phyloP scores from a whole-genome alignment of 805 yeast genomes.

The Sugiyamaella americana region DNA sequence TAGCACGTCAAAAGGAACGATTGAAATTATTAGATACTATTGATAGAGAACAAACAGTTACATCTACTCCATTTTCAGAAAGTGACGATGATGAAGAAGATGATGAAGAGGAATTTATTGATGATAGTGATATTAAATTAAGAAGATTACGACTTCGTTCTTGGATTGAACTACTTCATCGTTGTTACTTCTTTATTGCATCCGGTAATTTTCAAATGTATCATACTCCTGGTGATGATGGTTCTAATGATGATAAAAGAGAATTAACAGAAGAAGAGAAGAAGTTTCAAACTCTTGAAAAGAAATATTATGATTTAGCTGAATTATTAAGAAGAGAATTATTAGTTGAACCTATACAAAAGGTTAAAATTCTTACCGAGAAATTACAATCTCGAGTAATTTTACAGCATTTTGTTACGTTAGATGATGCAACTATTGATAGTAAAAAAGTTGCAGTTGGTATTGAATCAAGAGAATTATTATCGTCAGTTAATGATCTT shows the following conservation, averaged over 20 bases:
- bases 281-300: constrained; percentile 41
- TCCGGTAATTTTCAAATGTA: constrained; percentile 59
- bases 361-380: constrained; percentile 19
- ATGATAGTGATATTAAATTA: constrained; percentile 6
- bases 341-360: constrained; percentile 36
- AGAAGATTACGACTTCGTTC: constrained; percentile 29
- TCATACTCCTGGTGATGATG: constrained; percentile 20
- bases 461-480: constrained; percentile 17
- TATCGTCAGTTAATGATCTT: constrained; percentile 15
- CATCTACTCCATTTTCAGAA: constrained; percentile 16
- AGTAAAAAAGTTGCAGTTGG: constrained; percentile 16
- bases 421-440: constrained; percentile 22
- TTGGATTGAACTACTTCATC: constrained; percentile 62
- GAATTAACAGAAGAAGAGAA: constrained; percentile 20
- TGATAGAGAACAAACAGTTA: constrained; percentile 3
- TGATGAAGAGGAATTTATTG: constrained; percentile 15
- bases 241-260: constrained; percentile 15
- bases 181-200: constrained; percentile 71
- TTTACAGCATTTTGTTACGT: constrained; percentile 19
- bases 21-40: constrained; percentile 1
- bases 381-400: constrained; percentile 13
- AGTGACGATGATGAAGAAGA: constrained; percentile 20
- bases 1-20: constrained; percentile 2
- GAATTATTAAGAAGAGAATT: constrained; percentile 52
- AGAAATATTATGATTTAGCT: constrained; percentile 51